Evolutionary conservation across 2,329 filamentous ascomycete genomes (phyloP), one percentile per base, ranked within the genome.

Genomic region (Colletotrichum theobromicola): DNA sequence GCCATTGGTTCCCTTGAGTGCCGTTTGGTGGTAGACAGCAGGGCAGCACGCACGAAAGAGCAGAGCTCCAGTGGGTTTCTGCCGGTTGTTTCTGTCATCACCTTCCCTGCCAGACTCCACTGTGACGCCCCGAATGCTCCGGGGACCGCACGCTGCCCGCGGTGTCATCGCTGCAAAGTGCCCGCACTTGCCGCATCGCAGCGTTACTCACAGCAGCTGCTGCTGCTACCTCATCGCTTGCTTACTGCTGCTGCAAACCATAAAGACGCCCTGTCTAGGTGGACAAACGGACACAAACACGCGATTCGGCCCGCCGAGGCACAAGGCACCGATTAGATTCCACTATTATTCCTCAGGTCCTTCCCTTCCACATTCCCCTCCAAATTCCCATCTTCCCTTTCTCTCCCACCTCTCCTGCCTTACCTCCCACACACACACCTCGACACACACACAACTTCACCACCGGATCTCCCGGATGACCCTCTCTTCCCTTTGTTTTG

Each of bases 381-480:
- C 57, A 28, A n/a, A 53, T 30, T 58, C 42, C 28, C 61, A 55
- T 66, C 61, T 71, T 58, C 68, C 62, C 72, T 46, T 68, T 21
- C 37, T 57, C 72, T 57, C 58, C 67, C 55, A 34, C 55, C n/a
- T 32, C 50, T 57, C 9, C 53, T 4, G 35, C 26, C 50, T 57
- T 28, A 13, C 42, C 42, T 50, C 1, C n/a, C 42, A 21, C 42
- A 50, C n/a, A 46, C 37, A 50, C 42, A 4, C 42, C 42, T 50
- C 42, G 42, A 50, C 42, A 50, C 42, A 50, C 42, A 50, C 42
- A 50, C 42, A 21, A 50, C 42, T 21, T n/a, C 42, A 50, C 42
- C n/a, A 4, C 73, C 83, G 82, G 82, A 82, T 80, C 73, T 70
- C 66, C 76, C 81, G 81, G 80, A 83, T 81, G 80, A 78, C 66